Evolutionary conservation across 108 stramenopile species (phyloP).

Genomic region (Mediolabrus comicus): DNA sequence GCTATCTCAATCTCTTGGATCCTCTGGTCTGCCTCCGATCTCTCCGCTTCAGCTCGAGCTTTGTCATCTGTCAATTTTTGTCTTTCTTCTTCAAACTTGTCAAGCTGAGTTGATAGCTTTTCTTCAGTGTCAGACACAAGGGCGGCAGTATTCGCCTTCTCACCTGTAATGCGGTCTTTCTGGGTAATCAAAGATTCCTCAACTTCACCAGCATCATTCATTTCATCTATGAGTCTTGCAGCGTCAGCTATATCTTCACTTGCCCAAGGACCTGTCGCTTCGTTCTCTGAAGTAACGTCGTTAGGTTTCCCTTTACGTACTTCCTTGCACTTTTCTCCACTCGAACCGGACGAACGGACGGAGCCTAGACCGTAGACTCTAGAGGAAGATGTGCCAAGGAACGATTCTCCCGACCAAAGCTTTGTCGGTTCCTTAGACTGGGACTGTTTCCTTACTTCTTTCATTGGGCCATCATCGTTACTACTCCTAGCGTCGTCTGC

Average conservation of each 20-base stretch:
- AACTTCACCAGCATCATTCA: too few species aligned
- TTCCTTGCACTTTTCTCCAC: neutral
- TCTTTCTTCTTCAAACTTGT: neutral
- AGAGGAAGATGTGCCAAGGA: neutral
- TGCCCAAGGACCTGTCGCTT: neutral
- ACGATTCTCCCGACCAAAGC: slow-evolving; percentile 4
- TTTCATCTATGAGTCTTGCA: neutral
- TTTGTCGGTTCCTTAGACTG: neutral
- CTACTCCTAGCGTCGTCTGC: neutral
- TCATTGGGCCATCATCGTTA: neutral
- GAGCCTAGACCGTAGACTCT: slow-evolving; percentile 1
- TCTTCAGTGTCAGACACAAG: neutral
- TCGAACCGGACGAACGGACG: neutral
- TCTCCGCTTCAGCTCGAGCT: neutral
- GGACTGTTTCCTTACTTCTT: neutral
- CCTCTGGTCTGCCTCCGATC: neutral
- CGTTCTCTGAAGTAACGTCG: neutral
- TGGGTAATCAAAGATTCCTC: neutral
- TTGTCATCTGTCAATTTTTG: neutral
- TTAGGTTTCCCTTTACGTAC: neutral
- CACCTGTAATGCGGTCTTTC: neutral
- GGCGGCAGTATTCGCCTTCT: neutral
- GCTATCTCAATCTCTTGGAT: neutral
- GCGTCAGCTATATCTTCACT: neutral
- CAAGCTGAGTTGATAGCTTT: neutral